A percentile compares a stretch with the other conserved stretches of the same genome.
Evolutionary conservation across 768 basidiomycete species (phyloP).

Genomic region (Russula griseocarnosa): DNA sequence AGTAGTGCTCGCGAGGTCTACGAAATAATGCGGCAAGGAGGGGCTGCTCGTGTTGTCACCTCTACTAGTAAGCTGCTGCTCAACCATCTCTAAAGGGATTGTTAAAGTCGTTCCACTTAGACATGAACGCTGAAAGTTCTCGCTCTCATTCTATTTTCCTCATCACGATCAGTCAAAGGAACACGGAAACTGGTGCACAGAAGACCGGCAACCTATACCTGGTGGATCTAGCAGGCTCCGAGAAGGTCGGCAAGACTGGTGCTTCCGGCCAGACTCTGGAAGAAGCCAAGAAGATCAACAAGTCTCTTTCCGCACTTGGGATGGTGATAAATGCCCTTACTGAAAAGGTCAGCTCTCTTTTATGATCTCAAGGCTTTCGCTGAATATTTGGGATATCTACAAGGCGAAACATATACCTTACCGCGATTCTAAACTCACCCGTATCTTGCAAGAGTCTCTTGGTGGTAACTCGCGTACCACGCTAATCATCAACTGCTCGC

Average conservation of each 20-base stretch:
- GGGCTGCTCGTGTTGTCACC: conserved; percentile 84
- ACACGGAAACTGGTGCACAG: conserved; percentile 91
- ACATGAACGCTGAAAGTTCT: conserved; percentile 99
- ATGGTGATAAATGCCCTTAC: conserved; percentile 99
- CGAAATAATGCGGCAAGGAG: conserved; percentile 98
- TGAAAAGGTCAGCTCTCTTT: conserved; percentile 67
- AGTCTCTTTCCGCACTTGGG: conserved; percentile 92
- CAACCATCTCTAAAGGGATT: conserved; percentile 12
- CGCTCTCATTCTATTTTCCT: conserved; percentile 99
- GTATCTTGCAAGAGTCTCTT: conserved; percentile 97
- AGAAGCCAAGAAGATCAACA: conserved; percentile 99
- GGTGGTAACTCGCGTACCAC: conserved; percentile 95
- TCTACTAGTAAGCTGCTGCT: conserved; percentile 71
- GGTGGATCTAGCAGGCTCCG: conserved; percentile 96
- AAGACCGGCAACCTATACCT: conserved; percentile 97
- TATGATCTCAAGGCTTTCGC: conserved; percentile 96
- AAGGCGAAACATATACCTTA: conserved; percentile 97
- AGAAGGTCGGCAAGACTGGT: conserved; percentile 99
- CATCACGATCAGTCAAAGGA: conserved; percentile 94
- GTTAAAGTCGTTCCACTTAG: conserved; percentile 40
- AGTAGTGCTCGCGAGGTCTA: conserved; percentile 94
- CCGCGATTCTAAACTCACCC: conserved; percentile 97
- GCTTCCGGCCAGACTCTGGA: conserved; percentile 98
- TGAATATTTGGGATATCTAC: conserved; percentile 65
- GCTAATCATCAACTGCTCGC: conserved; percentile 99